A percentile compares a stretch with the other conserved stretches of the same genome.
phyloP scores from a whole-genome alignment of 192 early-diverging fungal species.

The Chytriomyces sp. region DNA sequence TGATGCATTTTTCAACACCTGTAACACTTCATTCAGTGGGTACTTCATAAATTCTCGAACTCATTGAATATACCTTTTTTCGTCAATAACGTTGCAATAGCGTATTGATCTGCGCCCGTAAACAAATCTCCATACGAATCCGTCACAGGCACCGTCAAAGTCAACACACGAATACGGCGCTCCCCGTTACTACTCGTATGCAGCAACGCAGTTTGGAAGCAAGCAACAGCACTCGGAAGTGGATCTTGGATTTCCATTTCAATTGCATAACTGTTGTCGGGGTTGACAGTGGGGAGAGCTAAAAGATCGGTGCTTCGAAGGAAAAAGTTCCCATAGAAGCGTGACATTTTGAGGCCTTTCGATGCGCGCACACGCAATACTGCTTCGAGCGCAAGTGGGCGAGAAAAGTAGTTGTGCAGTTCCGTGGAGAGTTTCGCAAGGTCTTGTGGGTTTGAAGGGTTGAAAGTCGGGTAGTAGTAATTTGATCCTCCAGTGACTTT shows the following conservation, averaged over 20 bases:
- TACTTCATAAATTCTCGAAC: too few species aligned
- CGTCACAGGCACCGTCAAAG: slow-evolving; percentile 86
- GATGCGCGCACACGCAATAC: slow-evolving; percentile 92
- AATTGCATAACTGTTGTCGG: slow-evolving; percentile 88
- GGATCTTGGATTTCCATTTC: slow-evolving; percentile 82
- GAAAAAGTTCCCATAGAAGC: slow-evolving; percentile 98
- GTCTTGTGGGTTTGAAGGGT: slow-evolving; percentile 81
- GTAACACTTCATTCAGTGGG: slow-evolving; percentile 10
- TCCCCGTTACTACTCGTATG: slow-evolving; percentile 86
- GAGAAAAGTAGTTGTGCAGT: slow-evolving; percentile 77
- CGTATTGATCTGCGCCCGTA: slow-evolving; percentile 80
- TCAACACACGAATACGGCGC: slow-evolving; percentile 91
- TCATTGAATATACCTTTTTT: slow-evolving; percentile 72
- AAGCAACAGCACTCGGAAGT: slow-evolving; percentile 73
- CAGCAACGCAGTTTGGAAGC: slow-evolving; percentile 93
- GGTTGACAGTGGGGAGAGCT: slow-evolving; percentile 88
- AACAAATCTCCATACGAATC: slow-evolving; percentile 81
- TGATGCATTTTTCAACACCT: slow-evolving; percentile 86
- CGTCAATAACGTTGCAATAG: slow-evolving; percentile 78
- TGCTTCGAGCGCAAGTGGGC: slow-evolving; percentile 85
- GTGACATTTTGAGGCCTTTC: slow-evolving; percentile 83
- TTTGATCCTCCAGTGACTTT: slow-evolving; percentile 89
- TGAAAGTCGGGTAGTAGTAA: slow-evolving; percentile 89
- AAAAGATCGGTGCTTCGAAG: slow-evolving; percentile 91
- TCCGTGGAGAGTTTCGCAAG: slow-evolving; percentile 83